Evolutionary conservation across 208 protist species (phyloP).

Genomic region (Acanthamoeba quina): DNA sequence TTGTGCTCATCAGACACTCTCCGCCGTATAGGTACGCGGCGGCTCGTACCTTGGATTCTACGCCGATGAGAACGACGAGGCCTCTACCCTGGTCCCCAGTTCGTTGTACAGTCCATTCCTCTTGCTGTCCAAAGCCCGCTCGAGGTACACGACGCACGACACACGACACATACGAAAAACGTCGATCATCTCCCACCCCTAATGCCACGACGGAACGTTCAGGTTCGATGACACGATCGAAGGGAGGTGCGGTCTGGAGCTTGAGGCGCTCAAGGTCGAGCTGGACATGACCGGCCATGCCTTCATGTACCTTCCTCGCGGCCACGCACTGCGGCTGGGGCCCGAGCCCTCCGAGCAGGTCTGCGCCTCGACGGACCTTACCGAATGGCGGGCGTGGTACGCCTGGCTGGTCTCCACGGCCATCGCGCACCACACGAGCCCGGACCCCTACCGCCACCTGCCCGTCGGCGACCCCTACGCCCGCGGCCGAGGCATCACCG

Average conservation of each 20-base stretch:
- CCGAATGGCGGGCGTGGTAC: constrained; percentile 3
- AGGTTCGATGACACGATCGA: not conserved
- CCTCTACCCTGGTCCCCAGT: not conserved
- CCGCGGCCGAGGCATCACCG: constrained; percentile 9
- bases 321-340: not conserved
- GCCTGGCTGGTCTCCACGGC: not conserved
- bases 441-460: not conserved
- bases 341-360: not conserved
- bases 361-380: not conserved
- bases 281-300: not conserved
- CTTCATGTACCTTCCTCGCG: not conserved
- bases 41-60: not conserved
- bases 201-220: no score
- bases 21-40: not conserved
- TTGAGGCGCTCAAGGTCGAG: not conserved
- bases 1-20: not conserved
- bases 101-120: not conserved
- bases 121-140: not conserved
- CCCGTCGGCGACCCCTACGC: not conserved
- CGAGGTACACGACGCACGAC: not conserved
- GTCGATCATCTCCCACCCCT: no score
- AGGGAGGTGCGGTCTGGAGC: not conserved
- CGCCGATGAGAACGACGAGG: not conserved
- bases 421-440: not conserved
- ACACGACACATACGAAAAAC: not conserved